A percentile compares a stretch with the other conserved stretches of the same genome.
Evolutionary conservation across 768 basidiomycete species (phyloP).

Genomic region (Amyloporia xantha): DNA sequence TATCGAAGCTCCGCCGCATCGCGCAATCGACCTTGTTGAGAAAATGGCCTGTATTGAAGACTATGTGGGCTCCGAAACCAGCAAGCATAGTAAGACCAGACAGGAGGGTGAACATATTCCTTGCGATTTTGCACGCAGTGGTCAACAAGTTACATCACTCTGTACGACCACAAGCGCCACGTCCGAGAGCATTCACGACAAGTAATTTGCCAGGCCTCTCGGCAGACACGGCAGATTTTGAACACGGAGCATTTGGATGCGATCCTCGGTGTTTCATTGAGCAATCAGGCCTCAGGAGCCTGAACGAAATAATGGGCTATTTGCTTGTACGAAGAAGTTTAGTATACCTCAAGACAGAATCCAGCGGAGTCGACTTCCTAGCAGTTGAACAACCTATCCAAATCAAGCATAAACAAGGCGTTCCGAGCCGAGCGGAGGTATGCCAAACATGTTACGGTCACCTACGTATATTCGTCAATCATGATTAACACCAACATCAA

Average conservation of each 20-base stretch:
- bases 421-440: background rate
- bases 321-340: slow-evolving; percentile 58
- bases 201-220: slow-evolving; percentile 45
- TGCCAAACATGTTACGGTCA: slow-evolving; percentile 20
- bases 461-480: slow-evolving; percentile 8
- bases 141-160: slow-evolving; percentile 74
- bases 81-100: background rate
- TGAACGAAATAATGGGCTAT: slow-evolving; percentile 48
- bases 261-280: slow-evolving; percentile 40
- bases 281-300: background rate
- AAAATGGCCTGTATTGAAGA: slow-evolving; percentile 63
- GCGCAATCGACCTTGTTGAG: slow-evolving; percentile 47
- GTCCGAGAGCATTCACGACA: slow-evolving; percentile 77
- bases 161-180: slow-evolving; percentile 63
- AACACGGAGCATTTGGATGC: slow-evolving; percentile 61
- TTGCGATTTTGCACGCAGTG: slow-evolving; percentile 53
- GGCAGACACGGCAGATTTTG: slow-evolving; percentile 70
- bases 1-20: slow-evolving; percentile 53
- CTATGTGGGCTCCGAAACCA: slow-evolving; percentile 67
- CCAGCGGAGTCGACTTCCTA: slow-evolving; percentile 71
- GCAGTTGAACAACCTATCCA: slow-evolving; percentile 65
- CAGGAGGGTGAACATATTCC: slow-evolving; percentile 33
- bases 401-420: background rate
- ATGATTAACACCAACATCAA: background rate
- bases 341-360: slow-evolving; percentile 55